A percentile compares a stretch with the other conserved stretches of the same genome.
phyloP scores from a whole-genome alignment of 2,329 filamentous ascomycete species.

The Fragosphaeria purpurea region DNA sequence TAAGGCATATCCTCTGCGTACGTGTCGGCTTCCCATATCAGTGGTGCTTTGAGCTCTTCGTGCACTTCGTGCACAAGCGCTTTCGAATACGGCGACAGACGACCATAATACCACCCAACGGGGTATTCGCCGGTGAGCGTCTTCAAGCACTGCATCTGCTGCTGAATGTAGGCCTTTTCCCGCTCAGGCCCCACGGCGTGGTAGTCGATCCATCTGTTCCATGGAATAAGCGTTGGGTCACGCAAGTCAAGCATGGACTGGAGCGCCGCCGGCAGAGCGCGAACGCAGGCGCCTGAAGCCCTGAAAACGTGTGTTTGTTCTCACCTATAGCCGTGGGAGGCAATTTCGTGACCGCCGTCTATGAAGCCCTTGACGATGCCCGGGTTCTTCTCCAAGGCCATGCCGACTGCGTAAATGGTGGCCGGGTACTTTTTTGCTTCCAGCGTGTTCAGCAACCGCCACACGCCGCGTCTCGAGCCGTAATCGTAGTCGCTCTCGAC shows the following conservation, averaged over 20 bases:
- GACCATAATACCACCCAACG: slow-evolving; percentile 12
- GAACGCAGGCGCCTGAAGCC: too few relatives aligned
- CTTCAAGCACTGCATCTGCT: slow-evolving; percentile 9
- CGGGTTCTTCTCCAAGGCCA: slow-evolving; percentile 12
- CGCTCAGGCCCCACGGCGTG: slow-evolving; percentile 5
- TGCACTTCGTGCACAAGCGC: slow-evolving; percentile 9
- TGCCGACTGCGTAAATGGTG: slow-evolving; percentile 10
- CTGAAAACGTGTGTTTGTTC: too few relatives aligned
- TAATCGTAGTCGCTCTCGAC: slow-evolving; percentile 14
- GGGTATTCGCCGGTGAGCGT: slow-evolving; percentile 8
- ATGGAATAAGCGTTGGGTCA: neutral
- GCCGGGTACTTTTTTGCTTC: slow-evolving; percentile 5
- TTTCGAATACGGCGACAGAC: slow-evolving; percentile 9
- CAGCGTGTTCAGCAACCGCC: slow-evolving; percentile 10
- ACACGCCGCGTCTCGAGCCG: slow-evolving; percentile 11
- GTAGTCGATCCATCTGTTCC: slow-evolving; percentile 8
- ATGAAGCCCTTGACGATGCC: slow-evolving; percentile 8
- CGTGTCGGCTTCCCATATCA: slow-evolving; percentile 10
- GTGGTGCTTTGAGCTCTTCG: slow-evolving; percentile 7
- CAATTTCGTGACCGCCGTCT: slow-evolving; percentile 11
- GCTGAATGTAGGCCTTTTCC: slow-evolving; percentile 8
- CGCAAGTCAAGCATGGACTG: too few relatives aligned
- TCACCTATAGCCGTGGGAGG: slow-evolving; percentile 8
- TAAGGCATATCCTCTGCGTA: slow-evolving; percentile 13
- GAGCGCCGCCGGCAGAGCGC: too few relatives aligned